phyloP scores from a whole-genome alignment of 164 flowering plant species.

The Annona cherimola region DNA sequence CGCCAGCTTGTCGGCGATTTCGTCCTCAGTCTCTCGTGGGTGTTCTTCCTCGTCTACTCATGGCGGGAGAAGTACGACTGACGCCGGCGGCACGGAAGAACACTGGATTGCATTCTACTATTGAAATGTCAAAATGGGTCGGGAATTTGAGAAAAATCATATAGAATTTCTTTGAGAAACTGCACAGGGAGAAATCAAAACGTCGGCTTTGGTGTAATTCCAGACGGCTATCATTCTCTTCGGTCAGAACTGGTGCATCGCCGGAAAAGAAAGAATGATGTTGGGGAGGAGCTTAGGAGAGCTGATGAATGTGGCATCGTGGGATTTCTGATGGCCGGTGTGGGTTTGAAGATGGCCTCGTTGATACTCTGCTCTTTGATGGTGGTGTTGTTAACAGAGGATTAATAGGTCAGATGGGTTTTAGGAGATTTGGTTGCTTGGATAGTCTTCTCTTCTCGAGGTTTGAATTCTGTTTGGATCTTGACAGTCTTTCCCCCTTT shows the following conservation, averaged over 20 bases:
- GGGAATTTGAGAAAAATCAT: not conserved
- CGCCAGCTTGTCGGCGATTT: slow-evolving; percentile 57
- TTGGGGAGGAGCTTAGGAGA: not conserved
- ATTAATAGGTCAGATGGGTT: not conserved
- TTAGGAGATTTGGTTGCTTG: not conserved
- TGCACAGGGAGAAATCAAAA: not conserved
- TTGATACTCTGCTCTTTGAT: not conserved
- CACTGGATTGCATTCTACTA: not conserved
- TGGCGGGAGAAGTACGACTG: slow-evolving; percentile 89
- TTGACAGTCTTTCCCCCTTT: not conserved
- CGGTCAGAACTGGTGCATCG: not conserved
- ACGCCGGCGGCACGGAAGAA: not conserved
- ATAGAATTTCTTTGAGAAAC: not conserved
- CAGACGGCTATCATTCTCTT: not conserved
- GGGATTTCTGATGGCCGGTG: not conserved
- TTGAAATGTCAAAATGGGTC: not conserved
- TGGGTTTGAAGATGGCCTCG: not conserved
- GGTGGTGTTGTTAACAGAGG: too few species aligned
- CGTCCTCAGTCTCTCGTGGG: slow-evolving; percentile 67
- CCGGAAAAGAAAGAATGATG: not conserved
- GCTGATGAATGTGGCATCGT: not conserved
- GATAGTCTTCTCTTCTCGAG: not conserved
- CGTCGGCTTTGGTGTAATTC: not conserved
- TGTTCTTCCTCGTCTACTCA: slow-evolving; percentile 61
- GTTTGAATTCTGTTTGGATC: not conserved